A percentile compares a stretch with the other conserved stretches of the same genome.
These are phyloP conservation scores for Quercus gilva DNA, from an alignment of 306 rosid genomes.

Conservation along the genomic window DNA sequence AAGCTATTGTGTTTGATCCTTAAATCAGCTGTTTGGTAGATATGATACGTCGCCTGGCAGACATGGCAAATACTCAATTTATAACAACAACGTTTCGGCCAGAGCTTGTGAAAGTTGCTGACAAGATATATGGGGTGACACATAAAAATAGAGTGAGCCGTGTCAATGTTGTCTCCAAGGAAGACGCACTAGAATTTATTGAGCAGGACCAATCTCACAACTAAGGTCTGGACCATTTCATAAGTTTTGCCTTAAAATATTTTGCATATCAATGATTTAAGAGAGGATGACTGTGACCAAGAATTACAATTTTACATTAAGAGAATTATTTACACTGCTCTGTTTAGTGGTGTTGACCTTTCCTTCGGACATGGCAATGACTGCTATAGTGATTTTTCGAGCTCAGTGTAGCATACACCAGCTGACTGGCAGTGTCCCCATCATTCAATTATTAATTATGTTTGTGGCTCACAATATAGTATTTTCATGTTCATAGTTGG, in stretches of 20 bases:
- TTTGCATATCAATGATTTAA: not conserved
- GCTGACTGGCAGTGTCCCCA: not conserved
- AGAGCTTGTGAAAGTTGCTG: constrained; percentile 95
- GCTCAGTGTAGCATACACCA: not conserved
- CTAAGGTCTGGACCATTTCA: constrained; percentile 42
- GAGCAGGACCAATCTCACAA: constrained; percentile 92
- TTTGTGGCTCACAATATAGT: not conserved
- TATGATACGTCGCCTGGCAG: constrained; percentile 93
- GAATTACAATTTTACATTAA: not conserved
- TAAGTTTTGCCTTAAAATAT: not conserved
- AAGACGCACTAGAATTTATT: constrained; percentile 75
- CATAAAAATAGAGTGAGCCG: constrained; percentile 92
- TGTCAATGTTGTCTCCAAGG: constrained; percentile 70
- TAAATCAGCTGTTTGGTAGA: constrained; percentile 51
- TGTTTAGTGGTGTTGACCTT: not conserved
- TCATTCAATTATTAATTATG: not conserved
- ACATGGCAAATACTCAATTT: constrained; percentile 81
- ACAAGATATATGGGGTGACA: constrained; percentile 85
- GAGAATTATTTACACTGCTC: not conserved
- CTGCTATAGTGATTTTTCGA: not conserved
- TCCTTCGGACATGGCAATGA: not conserved
- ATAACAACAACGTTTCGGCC: constrained; percentile 90
- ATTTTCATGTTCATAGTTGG: not conserved
- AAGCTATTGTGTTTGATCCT: constrained; percentile 24
- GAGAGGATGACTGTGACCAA: not conserved